Base-by-base conservation (phyloP, 179 eudicot species). In the Silene vulgaris region DNA sequence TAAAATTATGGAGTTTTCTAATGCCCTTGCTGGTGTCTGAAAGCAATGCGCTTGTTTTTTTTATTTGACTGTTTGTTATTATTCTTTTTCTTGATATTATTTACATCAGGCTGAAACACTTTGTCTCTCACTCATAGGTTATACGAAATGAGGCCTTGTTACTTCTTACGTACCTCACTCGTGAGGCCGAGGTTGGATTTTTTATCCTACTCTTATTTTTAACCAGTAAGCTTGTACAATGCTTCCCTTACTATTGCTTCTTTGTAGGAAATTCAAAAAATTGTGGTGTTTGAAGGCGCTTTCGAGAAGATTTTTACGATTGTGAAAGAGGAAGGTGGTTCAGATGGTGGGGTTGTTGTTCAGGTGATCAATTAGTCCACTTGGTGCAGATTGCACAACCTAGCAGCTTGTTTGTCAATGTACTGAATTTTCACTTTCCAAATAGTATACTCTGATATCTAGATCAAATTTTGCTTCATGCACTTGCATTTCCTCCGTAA, bases 341-440 rank as follows among this genome's bases (percentile, higher is more conserved):
- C 97, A 54, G 99, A 95, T 73, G 99, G 99, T 35, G 99, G 99
- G 52, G 99, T 95, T n/a, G 97, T 95, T 80, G 99, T 95, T 82
- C 99, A 95, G 99, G 99, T 90, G 62, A 80, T 75, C 76, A 68
- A 29, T 28, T 20, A 11, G 21, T 72, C 60, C 37, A 71, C 50
- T 80, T 23, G 13, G 29, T 48, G 32, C 40, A 60, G 7, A 23
- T 35, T 64, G 17, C 30, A 5, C 56, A n/a, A 32, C 11, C 40
- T 69, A 69, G 54, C 67, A 70, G 61, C 74, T 69, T 69, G 19
- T 76, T 74, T 59, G 54, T 75, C 37, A 56, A 8, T 35, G 2
- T 66, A 59, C 37, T 57, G 23, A 37, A 57, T 7, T 14, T n/a
- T 65, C 16, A 52, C 21, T 29, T 59, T 14, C 43, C 43, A 35